Conservation (phyloP, 345 rosid species). For the Syzygium jambos region DNA sequence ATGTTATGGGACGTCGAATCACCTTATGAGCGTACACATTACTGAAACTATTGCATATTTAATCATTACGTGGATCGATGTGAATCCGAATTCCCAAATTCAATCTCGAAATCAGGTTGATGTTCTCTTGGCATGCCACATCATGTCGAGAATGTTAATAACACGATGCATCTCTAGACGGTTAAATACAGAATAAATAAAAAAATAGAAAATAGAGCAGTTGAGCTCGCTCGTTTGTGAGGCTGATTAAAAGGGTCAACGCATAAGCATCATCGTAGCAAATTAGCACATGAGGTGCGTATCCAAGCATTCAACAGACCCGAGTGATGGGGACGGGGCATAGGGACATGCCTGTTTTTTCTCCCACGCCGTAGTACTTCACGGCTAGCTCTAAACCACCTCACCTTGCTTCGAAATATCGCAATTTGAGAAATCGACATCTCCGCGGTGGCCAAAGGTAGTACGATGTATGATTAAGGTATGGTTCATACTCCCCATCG, state of each 20-base stretch:
- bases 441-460: accelerated
- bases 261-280: not conserved
- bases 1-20: accelerated
- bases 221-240: not conserved
- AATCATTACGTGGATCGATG: accelerated
- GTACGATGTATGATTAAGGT: not conserved
- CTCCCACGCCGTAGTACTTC: not conserved
- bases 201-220: not conserved
- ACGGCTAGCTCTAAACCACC: not conserved
- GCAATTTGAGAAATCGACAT: not conserved
- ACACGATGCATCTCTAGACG: accelerated
- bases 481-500: too few relatives aligned
- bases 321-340: not conserved
- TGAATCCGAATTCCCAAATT: not conserved
- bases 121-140: accelerated
- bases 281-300: not conserved
- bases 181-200: not conserved
- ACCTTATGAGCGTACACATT: not conserved
- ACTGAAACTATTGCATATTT: not conserved
- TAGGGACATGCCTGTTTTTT: not conserved
- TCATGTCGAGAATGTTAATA: not conserved
- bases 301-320: not conserved
- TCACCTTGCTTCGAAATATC: not conserved
- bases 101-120: accelerated
- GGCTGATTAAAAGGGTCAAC: not conserved